Evolutionary conservation across 768 basidiomycete species (phyloP).

Genomic region (Tulasnella sp.): DNA sequence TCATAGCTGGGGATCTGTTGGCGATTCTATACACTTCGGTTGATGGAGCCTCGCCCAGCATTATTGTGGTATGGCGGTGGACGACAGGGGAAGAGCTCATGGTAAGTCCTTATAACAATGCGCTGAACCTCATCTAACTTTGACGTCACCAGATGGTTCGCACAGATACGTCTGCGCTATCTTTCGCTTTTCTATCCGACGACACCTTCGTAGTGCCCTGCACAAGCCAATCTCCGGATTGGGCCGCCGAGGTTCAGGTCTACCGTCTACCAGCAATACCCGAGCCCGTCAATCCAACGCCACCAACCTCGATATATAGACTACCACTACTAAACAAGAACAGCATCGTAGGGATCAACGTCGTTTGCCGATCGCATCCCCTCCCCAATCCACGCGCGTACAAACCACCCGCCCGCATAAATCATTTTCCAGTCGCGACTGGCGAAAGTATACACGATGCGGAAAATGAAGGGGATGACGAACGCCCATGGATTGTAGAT

Average conservation of each 20-base stretch:
- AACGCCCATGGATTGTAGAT: neutral
- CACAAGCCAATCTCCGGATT: neutral
- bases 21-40: neutral
- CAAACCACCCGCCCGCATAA: neutral
- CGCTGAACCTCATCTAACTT: neutral
- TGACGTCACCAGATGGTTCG: neutral
- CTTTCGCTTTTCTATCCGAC: constrained; percentile 10
- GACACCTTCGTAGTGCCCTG: constrained; percentile 11
- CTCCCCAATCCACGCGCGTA: constrained; percentile 4
- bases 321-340: constrained; percentile 3
- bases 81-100: constrained; percentile 6
- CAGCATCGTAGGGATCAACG: neutral
- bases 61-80: constrained; percentile 10
- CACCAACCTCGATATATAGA: neutral
- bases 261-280: neutral
- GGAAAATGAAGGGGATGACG: neutral
- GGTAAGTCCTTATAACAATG: neutral
- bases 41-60: constrained; percentile 1
- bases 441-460: neutral
- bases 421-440: neutral
- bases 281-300: neutral
- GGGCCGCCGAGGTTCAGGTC: neutral
- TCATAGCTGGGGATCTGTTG: constrained; percentile 6
- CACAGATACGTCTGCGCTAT: neutral
- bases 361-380: constrained; percentile 10